Evolutionary conservation across 148 eudicot genomes (phyloP).

Genomic region (Silene uniflora): DNA sequence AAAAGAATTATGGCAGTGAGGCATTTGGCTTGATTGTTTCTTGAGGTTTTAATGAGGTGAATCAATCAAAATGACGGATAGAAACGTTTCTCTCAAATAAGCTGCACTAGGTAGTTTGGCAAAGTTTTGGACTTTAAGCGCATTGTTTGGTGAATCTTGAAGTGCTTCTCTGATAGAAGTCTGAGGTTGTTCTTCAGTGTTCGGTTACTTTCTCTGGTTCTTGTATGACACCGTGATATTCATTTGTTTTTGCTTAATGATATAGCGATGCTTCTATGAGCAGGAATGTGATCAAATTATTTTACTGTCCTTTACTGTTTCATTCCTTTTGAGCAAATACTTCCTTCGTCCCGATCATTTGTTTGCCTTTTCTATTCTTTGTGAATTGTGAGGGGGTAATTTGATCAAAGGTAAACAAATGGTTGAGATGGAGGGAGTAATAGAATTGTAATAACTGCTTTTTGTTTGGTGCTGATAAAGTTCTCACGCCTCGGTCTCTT

Average conservation of each 20-base stretch:
- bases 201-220: not conserved
- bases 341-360: not conserved
- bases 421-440: too few relatives aligned
- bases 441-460: not conserved
- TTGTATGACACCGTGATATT: not conserved
- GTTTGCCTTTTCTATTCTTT: too few relatives aligned
- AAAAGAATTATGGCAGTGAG: not conserved
- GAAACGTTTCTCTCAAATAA: not conserved
- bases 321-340: not conserved
- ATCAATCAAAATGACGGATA: not conserved
- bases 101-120: not conserved
- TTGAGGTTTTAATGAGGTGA: not conserved
- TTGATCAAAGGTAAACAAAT: too few relatives aligned
- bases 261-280: not conserved
- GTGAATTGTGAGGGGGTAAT: too few relatives aligned
- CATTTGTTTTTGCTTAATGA: not conserved
- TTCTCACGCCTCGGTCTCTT: not conserved
- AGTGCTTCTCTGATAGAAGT: too few relatives aligned
- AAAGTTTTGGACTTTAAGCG: slow-evolving; percentile 1
- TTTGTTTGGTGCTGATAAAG: slow-evolving; percentile 6
- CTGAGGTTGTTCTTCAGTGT: not conserved
- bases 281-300: not conserved
- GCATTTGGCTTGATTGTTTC: not conserved
- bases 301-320: not conserved
- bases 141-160: not conserved